These are phyloP conservation scores for Cystobasidium onofrii DNA, from an alignment of 768 basidiomycete genomes.

Conservation along the genomic window DNA sequence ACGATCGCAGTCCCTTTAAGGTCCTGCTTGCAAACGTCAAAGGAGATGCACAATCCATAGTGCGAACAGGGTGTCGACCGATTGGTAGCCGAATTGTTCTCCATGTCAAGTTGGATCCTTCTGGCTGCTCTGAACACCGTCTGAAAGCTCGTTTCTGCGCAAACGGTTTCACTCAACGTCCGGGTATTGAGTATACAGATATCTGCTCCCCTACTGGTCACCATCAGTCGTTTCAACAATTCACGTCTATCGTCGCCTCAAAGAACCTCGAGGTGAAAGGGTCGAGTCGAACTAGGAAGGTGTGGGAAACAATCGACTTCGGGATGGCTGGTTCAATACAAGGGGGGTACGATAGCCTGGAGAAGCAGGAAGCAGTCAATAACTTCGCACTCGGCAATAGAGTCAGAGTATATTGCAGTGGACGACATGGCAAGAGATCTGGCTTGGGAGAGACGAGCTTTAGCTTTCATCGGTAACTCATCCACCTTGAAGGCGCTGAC, in stretches of 20 bases:
- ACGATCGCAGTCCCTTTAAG: too few species aligned
- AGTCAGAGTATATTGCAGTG: neutral
- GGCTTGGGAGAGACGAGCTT: neutral
- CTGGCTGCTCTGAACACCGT: neutral
- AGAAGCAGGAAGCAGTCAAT: neutral
- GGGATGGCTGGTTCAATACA: neutral
- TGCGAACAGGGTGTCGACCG: neutral
- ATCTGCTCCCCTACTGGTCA: neutral
- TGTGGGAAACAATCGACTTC: slow-evolving; percentile 8
- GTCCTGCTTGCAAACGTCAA: too few species aligned
- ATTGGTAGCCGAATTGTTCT: neutral
- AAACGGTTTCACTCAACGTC: neutral
- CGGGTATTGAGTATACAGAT: neutral
- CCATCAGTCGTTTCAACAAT: neutral
- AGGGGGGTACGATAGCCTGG: neutral
- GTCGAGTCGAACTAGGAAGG: neutral
- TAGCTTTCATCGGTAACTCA: neutral
- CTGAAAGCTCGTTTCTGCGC: neutral
- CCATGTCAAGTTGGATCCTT: neutral
- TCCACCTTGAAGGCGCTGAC: neutral
- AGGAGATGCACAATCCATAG: too few species aligned
- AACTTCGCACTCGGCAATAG: neutral
- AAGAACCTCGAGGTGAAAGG: neutral
- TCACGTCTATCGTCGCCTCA: neutral
- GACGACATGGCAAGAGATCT: slow-evolving; percentile 5